Base-by-base conservation (phyloP, 805 yeast genomes). In the Danielia reshetovae region DNA sequence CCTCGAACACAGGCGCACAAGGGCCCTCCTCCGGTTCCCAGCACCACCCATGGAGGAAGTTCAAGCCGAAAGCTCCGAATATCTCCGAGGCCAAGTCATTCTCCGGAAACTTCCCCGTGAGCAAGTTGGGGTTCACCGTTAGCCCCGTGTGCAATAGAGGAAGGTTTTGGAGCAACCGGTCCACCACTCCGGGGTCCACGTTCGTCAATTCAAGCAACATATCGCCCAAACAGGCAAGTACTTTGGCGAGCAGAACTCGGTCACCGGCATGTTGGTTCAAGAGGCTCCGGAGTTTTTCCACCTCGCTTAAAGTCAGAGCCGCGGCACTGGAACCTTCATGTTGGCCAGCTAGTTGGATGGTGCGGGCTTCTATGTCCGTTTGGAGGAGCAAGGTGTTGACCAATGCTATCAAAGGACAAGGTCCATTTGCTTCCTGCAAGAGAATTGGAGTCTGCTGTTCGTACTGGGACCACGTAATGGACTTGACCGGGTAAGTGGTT, bases 31-130 rank as follows among this genome's bases (percentile, higher is more conserved):
- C 51, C 32, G 46, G 22, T 46, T 72, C 72, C n/a, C 76, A 62
- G 17, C 81, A 64, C 95, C 96, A 89, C 1, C 96, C 97, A 56
- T 90, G 97, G 3, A 77, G 77, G 26, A 89, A 56, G 10, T 70
- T 72, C 5, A 85, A 62, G 21, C 71, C 77, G 52, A 77, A 83
- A 3, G 74, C 60, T 6, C 68, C 55, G 54, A 86, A 86, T 5
- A 85, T 51, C 3, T 72, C 63, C 37, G 77, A 52, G 25, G 79
- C 83, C 15, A 68, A 60, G 24, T 76, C 74, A 18, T 68, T 65
- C 3, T 58, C 66, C 9, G 57, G 53, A 46, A 85, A 83, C 1
- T 72, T 56, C 4, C 93, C 70, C 29, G 55, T 53, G 7, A 59
- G 30, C 39, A 89, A 76, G 29, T 71, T 65, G 2, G 95, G 89